phyloP scores from a whole-genome alignment of 768 basidiomycete genomes.

The Phylloporus sp. region DNA sequence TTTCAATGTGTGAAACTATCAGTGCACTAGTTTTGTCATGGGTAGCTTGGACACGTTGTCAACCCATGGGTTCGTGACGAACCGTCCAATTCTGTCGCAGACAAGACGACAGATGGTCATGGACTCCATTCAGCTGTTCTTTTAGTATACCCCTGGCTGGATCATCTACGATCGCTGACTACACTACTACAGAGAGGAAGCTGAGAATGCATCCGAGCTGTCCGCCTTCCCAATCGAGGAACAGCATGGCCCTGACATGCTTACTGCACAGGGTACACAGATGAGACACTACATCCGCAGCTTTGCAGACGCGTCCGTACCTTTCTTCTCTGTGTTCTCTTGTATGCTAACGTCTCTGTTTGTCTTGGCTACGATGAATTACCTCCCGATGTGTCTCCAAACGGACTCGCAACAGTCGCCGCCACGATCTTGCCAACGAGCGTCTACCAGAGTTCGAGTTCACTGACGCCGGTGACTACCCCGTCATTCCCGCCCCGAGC shows the following conservation, averaged over 20 bases:
- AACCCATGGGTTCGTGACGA: no score
- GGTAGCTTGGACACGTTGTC: no score
- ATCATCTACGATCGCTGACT: not conserved
- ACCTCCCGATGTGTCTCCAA: not conserved
- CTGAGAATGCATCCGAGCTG: conserved; percentile 75
- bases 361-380: not conserved
- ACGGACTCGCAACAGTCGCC: conserved; percentile 44
- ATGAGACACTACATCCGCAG: conserved; percentile 59
- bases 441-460: conserved; percentile 60
- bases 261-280: conserved; percentile 59
- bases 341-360: not conserved
- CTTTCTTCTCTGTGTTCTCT: conserved; percentile 1
- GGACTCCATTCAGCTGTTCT: not conserved
- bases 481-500: conserved; percentile 58
- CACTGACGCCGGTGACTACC: conserved; percentile 27
- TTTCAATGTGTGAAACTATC: not conserved
- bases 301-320: conserved; percentile 73
- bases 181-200: conserved; percentile 54
- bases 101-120: not conserved
- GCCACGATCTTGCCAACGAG: conserved; percentile 70
- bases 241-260: conserved; percentile 47
- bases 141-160: not conserved
- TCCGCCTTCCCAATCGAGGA: conserved; percentile 33
- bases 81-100: not conserved
- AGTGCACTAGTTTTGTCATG: no score